Conservation (phyloP, 2,329 filamentous ascomycete genomes). For the Reticulascus tulasneorum region DNA sequence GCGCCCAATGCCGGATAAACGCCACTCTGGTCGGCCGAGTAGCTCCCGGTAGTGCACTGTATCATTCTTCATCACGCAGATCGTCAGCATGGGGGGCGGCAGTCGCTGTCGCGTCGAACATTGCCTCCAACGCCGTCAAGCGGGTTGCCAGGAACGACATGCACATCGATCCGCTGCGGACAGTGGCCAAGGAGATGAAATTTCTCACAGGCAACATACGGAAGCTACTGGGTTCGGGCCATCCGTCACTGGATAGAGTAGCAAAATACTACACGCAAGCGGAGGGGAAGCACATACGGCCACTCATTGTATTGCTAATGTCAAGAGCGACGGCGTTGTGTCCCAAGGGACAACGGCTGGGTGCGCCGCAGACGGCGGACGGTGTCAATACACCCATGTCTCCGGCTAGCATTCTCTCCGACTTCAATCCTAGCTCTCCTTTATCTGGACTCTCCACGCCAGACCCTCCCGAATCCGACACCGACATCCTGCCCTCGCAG, state of each 20-base stretch:
- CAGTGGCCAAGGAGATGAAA: slow-evolving; percentile 95
- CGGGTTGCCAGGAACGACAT: slow-evolving; percentile 58
- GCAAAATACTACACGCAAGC: slow-evolving; percentile 98
- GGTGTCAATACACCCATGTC: slow-evolving; percentile 53
- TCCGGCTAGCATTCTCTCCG: slow-evolving; percentile 59
- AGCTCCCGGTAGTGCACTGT: slow-evolving; percentile 26
- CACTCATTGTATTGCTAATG: slow-evolving; percentile 94
- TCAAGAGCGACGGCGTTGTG: slow-evolving; percentile 83
- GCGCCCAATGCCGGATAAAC: slow-evolving; percentile 25
- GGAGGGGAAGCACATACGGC: slow-evolving; percentile 94
- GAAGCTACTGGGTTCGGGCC: slow-evolving; percentile 87
- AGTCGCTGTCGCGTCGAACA: slow-evolving; percentile 64
- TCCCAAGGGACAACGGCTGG: slow-evolving; percentile 49
- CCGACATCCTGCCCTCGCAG: slow-evolving; percentile 86
- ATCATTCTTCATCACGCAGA: slow-evolving; percentile 41
- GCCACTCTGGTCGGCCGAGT: slow-evolving; percentile 27
- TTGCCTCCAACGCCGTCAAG: slow-evolving; percentile 65
- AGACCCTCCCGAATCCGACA: slow-evolving; percentile 35
- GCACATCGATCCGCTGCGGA: slow-evolving; percentile 80
- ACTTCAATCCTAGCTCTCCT: slow-evolving; percentile 69
- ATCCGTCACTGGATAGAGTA: slow-evolving; percentile 89
- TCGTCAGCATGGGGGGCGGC: slow-evolving; percentile 73
- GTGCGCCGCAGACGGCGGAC: slow-evolving; percentile 36
- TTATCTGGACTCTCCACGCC: slow-evolving; percentile 39
- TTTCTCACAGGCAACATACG: slow-evolving; percentile 91